Conservation (phyloP, 2,329 filamentous ascomycete species). For the Trichoderma aggressivum region DNA sequence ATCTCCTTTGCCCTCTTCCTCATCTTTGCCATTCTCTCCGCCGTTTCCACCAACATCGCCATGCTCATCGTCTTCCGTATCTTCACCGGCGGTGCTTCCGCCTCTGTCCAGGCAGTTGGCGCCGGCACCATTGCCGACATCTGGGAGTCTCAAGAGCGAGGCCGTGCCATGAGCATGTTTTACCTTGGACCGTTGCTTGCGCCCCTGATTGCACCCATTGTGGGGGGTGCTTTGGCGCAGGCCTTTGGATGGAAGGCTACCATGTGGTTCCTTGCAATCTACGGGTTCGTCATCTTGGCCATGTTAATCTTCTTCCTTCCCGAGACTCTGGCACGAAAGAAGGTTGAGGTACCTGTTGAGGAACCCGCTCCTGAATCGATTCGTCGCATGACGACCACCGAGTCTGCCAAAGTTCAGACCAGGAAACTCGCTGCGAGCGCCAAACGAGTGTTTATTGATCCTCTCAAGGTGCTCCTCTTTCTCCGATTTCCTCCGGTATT, state of each 20-base stretch:
- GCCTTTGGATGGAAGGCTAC: conserved; percentile 71
- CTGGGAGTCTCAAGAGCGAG: conserved; percentile 70
- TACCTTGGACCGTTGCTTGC: conserved; percentile 76
- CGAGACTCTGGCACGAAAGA: conserved; percentile 55
- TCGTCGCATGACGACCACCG: conserved; percentile 55
- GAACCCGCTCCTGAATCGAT: conserved; percentile 22
- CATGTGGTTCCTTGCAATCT: conserved; percentile 73
- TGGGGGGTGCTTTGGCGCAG: conserved; percentile 70
- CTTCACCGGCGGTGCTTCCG: conserved; percentile 70
- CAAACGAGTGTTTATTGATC: conserved; percentile 66
- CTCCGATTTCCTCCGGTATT: conserved; percentile 72
- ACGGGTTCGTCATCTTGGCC: conserved; percentile 57
- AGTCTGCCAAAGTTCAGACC: conserved; percentile 57
- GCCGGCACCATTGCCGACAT: conserved; percentile 80
- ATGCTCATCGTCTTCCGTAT: conserved; percentile 78
- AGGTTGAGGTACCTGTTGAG: conserved; percentile 19
- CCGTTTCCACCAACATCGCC: conserved; percentile 63
- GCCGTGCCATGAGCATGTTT: conserved; percentile 77
- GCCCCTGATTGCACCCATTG: conserved; percentile 70
- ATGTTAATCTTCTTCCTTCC: conserved; percentile 60
- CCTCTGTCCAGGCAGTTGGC: conserved; percentile 78
- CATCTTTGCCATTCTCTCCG: conserved; percentile 66
- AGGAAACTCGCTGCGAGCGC: conserved; percentile 50
- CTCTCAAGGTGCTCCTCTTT: conserved; percentile 66
- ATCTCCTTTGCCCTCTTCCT: conserved; percentile 69